Evolutionary conservation across 345 rosid genomes (phyloP).

Genomic region (Atalantia buxifolia): DNA sequence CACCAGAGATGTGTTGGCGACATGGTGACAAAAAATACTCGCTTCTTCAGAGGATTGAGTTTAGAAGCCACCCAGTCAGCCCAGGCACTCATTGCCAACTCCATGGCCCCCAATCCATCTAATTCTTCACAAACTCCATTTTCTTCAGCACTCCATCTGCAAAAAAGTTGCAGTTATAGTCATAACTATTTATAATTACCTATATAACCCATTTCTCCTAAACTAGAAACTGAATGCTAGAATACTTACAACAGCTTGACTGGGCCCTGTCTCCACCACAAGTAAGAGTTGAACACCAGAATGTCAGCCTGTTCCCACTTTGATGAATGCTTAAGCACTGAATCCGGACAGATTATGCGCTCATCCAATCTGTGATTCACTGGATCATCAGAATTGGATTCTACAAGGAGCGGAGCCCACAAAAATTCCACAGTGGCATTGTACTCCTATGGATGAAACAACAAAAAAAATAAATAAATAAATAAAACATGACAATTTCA

Average conservation of each 20-base stretch:
- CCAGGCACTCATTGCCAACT: constrained; percentile 90
- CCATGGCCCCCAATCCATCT: constrained; percentile 75
- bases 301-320: constrained; percentile 91
- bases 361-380: constrained; percentile 81
- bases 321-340: constrained; percentile 82
- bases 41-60: constrained; percentile 45
- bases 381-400: constrained; percentile 97
- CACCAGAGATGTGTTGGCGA: constrained; percentile 92
- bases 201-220: neutral
- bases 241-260: constrained; percentile 72
- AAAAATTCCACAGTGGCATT: constrained; percentile 92
- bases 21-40: constrained; percentile 83
- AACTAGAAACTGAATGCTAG: neutral
- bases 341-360: constrained; percentile 83
- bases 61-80: constrained; percentile 77
- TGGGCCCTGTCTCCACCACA: constrained; percentile 99
- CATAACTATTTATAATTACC: neutral
- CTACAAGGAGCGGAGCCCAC: constrained; percentile 96
- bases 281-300: constrained; percentile 80
- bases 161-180: constrained; percentile 12
- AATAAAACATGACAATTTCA: neutral
- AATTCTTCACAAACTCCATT: constrained; percentile 75
- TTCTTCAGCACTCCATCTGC: constrained; percentile 81
- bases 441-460: constrained; percentile 55
- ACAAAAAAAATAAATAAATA: neutral